phyloP scores from a whole-genome alignment of 352 stramenopile genomes.

The Phytophthora pluvialis region DNA sequence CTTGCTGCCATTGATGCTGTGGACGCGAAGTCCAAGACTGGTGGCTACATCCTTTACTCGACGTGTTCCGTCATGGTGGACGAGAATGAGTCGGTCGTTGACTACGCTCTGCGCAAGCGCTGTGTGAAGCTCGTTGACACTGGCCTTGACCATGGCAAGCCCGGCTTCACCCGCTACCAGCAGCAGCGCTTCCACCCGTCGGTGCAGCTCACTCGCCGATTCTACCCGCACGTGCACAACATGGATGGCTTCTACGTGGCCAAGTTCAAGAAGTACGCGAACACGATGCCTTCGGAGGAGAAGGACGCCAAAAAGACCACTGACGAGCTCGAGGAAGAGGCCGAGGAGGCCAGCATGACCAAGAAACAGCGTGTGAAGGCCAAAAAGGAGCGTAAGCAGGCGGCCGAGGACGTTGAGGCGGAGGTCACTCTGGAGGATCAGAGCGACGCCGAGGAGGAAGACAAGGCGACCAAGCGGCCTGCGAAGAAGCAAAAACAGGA shows the following conservation, averaged over 20 bases:
- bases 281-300: slow-evolving; percentile 85
- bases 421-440: slow-evolving; percentile 60
- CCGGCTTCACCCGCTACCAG: slow-evolving; percentile 94
- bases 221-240: slow-evolving; percentile 99
- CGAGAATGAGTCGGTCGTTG: slow-evolving; percentile 97
- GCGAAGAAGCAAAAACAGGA: slow-evolving; percentile 60
- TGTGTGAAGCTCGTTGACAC: slow-evolving; percentile 98
- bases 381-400: slow-evolving; percentile 77
- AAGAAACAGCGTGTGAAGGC: slow-evolving; percentile 86
- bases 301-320: slow-evolving; percentile 77
- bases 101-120: slow-evolving; percentile 98
- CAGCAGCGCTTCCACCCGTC: slow-evolving; percentile 98
- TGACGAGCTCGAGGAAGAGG: slow-evolving; percentile 74
- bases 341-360: slow-evolving; percentile 73
- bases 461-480: slow-evolving; percentile 39
- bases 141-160: slow-evolving; percentile 97
- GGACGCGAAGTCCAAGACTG: slow-evolving; percentile 96
- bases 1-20: slow-evolving; percentile 98
- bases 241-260: slow-evolving; percentile 99
- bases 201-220: slow-evolving; percentile 94
- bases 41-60: slow-evolving; percentile 98
- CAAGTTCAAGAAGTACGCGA: slow-evolving; percentile 99
- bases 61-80: slow-evolving; percentile 96
- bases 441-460: slow-evolving; percentile 59
- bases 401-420: slow-evolving; percentile 73